Evolutionary conservation across 208 protist species (phyloP).

Genomic region (Crithidia sp.): DNA sequence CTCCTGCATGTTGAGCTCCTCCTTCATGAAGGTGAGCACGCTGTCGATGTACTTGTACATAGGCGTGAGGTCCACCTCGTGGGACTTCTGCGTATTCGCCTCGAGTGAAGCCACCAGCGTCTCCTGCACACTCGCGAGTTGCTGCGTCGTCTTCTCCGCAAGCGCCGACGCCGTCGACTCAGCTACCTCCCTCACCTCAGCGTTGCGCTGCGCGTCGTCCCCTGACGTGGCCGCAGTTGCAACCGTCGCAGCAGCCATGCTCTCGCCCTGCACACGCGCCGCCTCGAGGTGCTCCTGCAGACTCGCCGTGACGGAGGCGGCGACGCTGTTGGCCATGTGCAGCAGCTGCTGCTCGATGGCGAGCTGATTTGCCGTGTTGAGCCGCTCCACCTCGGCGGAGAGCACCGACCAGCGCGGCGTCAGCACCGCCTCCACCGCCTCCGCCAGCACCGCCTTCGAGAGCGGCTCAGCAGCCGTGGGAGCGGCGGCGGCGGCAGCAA

Average conservation of each 20-base stretch:
- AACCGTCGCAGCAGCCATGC: background rate
- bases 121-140: constrained; percentile 40
- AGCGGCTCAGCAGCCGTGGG: constrained; percentile 6
- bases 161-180: constrained; percentile 16
- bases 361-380: constrained; percentile 31
- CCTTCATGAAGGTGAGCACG: constrained; percentile 62
- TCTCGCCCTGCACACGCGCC: constrained; percentile 6
- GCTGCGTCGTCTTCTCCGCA: constrained; percentile 20
- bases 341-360: constrained; percentile 34
- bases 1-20: constrained; percentile 47
- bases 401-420: constrained; percentile 43
- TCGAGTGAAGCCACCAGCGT: constrained; percentile 55
- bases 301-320: constrained; percentile 24
- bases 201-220: background rate
- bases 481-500: background rate
- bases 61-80: constrained; percentile 75
- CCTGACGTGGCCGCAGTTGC: background rate
- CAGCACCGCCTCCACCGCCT: constrained; percentile 61
- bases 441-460: constrained; percentile 34
- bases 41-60: constrained; percentile 86
- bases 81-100: constrained; percentile 56
- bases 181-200: background rate
- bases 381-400: constrained; percentile 29
- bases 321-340: constrained; percentile 36
- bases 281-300: constrained; percentile 29